Base-by-base conservation (phyloP, 352 stramenopile species). In the Pythium monospermum region DNA sequence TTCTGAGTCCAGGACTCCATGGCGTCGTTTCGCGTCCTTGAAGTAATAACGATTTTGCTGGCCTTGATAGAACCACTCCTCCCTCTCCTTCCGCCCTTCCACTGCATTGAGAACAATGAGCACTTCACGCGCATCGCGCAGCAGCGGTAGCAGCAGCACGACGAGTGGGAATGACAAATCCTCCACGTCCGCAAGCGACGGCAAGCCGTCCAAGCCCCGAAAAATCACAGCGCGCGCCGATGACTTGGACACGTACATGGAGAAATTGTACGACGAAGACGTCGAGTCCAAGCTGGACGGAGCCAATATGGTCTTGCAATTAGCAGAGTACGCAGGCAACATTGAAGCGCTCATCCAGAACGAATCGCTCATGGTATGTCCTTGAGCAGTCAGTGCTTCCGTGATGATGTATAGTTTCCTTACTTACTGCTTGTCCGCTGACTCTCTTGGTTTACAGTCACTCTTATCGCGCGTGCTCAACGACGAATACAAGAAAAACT, bases 401-500 rank as follows among this genome's bases (percentile, higher is more conserved):
- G 19, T 42, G 36, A 35, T 13, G n/a, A n/a, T n/a, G n/a, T n/a
- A n/a, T n/a, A n/a, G n/a, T 31, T n/a, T 30, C 2, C 35, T 31
- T 18, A 31, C 16, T 53, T 18, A 23, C n/a, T 19, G 27, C 0
- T 2, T 40, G 3, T 32, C 4, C 23, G 37, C 18, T 55, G 13
- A 55, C 36, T 26, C 25, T 15, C 5, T 16, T 23, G 38, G 19
- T 44, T 19, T 22, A 49, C 41, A 89, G 82, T 77, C 87, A 47
- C 76, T 97, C 10, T 67, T 98, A 6, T 96, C 88, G 36, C 83
- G 95, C 16, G 85, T 98, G 16, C 70, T 98, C 26, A 93, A 94
- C 43, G 95, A 98, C 64, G 93, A 98, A 49, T 97, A 95, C 75
- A 95, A 96, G 65, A 96, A 97, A 63, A 95, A 73, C 46, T 92